A percentile compares a stretch with the other conserved stretches of the same genome.
Conservation (phyloP, 2,329 filamentous ascomycete species). For the Helotiales sp. region DNA sequence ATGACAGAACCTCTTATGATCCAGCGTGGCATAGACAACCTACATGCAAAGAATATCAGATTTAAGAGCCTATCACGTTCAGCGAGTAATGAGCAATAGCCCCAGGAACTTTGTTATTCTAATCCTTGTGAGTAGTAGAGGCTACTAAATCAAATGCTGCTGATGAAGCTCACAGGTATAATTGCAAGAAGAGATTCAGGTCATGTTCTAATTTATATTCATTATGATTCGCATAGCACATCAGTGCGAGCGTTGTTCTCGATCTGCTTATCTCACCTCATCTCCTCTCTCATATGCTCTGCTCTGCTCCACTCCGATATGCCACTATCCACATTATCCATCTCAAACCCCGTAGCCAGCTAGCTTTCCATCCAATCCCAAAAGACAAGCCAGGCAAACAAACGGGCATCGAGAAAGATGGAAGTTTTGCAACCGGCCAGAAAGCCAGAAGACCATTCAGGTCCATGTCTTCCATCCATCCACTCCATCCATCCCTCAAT, state of each 20-base stretch:
- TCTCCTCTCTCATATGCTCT: neutral
- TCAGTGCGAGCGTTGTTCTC: constrained; percentile 26
- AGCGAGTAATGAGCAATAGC: too few species aligned
- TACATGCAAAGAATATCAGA: too few species aligned
- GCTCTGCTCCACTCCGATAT: neutral
- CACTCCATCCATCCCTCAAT: neutral
- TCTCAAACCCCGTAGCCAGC: neutral
- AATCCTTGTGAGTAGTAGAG: too few species aligned
- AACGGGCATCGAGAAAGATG: neutral
- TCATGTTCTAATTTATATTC: constrained; percentile 30
- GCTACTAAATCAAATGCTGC: too few species aligned
- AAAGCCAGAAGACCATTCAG: neutral
- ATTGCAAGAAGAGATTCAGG: neutral
- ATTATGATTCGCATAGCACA: constrained; percentile 35
- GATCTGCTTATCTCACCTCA: neutral
- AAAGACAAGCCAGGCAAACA: neutral
- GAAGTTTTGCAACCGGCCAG: neutral
- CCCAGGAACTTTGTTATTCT: too few species aligned
- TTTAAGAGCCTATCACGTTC: too few species aligned
- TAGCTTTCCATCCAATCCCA: neutral
- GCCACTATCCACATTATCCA: neutral
- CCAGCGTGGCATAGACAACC: too few species aligned
- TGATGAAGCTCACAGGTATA: too few species aligned
- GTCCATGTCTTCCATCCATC: neutral
- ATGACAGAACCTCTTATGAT: too few species aligned